A percentile compares a stretch with the other conserved stretches of the same genome.
Conservation (phyloP, 345 rosid species). For the Eucalyptus cloeziana region DNA sequence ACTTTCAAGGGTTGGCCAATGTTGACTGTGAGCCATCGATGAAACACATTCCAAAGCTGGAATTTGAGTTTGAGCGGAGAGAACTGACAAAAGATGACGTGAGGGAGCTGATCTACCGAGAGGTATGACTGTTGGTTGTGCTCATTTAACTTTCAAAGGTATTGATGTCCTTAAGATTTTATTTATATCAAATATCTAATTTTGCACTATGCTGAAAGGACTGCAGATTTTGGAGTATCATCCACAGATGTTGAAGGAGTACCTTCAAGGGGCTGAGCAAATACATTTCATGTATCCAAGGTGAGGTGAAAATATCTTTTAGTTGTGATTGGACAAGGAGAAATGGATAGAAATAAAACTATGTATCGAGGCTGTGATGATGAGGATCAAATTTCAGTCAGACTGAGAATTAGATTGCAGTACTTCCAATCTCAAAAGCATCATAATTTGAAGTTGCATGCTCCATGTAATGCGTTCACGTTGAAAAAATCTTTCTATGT, state of each 20-base stretch:
- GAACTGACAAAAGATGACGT: conserved; percentile 74
- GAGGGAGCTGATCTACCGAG: conserved; percentile 84
- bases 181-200: background rate
- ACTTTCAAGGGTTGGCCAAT: conserved; percentile 71
- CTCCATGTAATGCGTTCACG: background rate
- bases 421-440: background rate
- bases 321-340: background rate
- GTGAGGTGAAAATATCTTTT: conserved; percentile 13
- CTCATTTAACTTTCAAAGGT: background rate
- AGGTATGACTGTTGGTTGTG: conserved; percentile 28
- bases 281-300: conserved; percentile 85
- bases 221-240: conserved; percentile 84
- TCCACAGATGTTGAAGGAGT: conserved; percentile 62
- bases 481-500: background rate
- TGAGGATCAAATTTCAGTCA: background rate
- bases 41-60: conserved; percentile 75
- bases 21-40: conserved; percentile 59
- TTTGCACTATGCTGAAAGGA: background rate
- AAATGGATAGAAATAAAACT: background rate
- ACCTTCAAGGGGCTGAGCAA: conserved; percentile 65
- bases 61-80: conserved; percentile 86
- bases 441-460: background rate
- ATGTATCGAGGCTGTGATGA: background rate
- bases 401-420: background rate
- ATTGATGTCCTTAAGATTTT: background rate